Percentiles rank a stretch among this genome's conserved stretches.
Conservation (phyloP, 2,329 filamentous ascomycete genomes). For the Pestalotiopsis sp. region DNA sequence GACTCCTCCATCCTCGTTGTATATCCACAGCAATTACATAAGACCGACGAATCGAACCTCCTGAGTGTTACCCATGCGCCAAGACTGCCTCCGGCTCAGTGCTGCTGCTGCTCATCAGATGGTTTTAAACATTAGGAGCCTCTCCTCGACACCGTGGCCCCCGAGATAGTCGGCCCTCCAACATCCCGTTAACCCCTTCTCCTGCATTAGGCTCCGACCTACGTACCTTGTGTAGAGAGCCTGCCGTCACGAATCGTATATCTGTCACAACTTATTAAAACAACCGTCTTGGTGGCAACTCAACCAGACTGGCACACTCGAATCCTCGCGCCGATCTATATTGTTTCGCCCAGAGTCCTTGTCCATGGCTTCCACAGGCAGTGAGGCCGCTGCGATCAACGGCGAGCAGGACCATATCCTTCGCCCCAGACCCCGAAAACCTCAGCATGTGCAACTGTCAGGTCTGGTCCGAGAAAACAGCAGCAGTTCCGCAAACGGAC, state of each 20-base stretch:
- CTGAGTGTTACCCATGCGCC: neutral
- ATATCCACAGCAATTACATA: neutral
- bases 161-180: neutral
- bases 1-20: neutral
- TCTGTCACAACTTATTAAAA: constrained; percentile 2
- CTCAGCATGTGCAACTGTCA: constrained; percentile 49
- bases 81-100: neutral
- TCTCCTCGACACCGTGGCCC: constrained; percentile 2
- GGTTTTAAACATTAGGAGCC: neutral
- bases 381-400: constrained; percentile 17
- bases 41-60: neutral
- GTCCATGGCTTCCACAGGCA: constrained; percentile 16
- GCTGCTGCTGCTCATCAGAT: neutral
- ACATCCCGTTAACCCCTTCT: neutral
- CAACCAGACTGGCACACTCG: neutral
- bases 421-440: constrained; percentile 53
- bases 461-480: constrained; percentile 46
- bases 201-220: neutral
- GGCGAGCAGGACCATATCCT: constrained; percentile 44
- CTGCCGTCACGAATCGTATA: neutral
- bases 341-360: neutral
- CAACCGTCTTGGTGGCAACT: neutral
- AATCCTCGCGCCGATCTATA: neutral
- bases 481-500: constrained; percentile 38
- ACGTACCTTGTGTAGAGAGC: neutral